Percentiles rank a stretch among this genome's conserved stretches.
These are phyloP conservation scores for Talaromyces albobiverticillius DNA, from an alignment of 2,329 filamentous ascomycete genomes.

Conservation along the genomic window DNA sequence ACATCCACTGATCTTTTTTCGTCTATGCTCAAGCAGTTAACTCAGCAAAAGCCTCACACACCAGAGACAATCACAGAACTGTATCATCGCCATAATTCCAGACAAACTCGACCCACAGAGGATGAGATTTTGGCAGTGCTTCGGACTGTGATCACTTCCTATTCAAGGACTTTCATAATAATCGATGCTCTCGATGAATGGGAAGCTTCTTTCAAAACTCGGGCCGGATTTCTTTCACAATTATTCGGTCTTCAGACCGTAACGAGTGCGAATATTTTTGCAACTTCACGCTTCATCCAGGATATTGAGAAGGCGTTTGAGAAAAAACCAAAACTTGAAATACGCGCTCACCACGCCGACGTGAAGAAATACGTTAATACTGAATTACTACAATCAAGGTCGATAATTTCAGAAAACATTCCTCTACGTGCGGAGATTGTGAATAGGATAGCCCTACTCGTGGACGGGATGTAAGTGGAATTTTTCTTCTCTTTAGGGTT, in stretches of 20 bases:
- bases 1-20: neutral
- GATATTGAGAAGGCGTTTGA: neutral
- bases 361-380: neutral
- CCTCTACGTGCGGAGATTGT: neutral
- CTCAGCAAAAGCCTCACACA: neutral
- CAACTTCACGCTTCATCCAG: neutral
- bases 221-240: neutral
- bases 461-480: neutral
- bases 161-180: neutral
- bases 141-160: neutral
- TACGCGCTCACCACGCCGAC: neutral
- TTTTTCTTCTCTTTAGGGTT: neutral
- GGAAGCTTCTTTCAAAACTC: neutral
- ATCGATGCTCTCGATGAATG: neutral
- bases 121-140: neutral
- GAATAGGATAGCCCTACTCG: neutral
- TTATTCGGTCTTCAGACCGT: neutral
- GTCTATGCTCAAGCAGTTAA: neutral
- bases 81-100: neutral
- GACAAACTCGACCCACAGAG: neutral
- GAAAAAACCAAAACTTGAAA: neutral
- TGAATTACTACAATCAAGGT: neutral
- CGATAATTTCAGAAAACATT: neutral
- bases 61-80: neutral
- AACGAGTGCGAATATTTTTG: neutral